Evolutionary conservation across 305 asterid genomes (phyloP), one percentile per base, ranked within the genome.

Genomic region (Solanum chacoense): DNA sequence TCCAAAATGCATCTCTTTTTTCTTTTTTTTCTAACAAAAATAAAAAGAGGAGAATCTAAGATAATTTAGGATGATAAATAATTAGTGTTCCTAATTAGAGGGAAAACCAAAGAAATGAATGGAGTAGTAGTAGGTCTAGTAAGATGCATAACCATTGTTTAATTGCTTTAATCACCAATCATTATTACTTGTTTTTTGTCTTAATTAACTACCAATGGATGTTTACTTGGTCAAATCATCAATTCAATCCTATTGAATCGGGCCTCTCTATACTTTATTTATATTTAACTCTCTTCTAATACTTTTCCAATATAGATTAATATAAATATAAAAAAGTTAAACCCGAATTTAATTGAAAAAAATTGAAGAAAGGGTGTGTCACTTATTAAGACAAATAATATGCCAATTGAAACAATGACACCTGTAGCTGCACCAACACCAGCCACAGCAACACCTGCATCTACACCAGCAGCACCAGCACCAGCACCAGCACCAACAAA

Each of bases 381-480:
- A 50, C 67, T 67, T 26, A 26, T 69, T 63, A 59, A 31, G 69
- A 71, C 37, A 38, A 71, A 22, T 24, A 67, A 69, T 24, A 37
- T 35, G 96, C 91, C 96, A 79, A 93, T 92, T 94, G 94, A 94
- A 92, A 77, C 90, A 38, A 91, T 88, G 89, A 92, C 92, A 91
- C 84, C 89, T 29, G 90, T 45, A 83, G 77, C 77, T 29, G 89
- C 84, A 59, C 20, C 85, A 10, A 89, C 89, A 80, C 89, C 31
- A 89, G 37, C 78, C 11, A 63, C 91, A 34, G 91, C 81, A 88
- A 92, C 93, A 91, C 71, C 89, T 31, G 88, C 55, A 80, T 69
- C 88, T n/a, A 81, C 87, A 50, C 34, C 85, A 13, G 90, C 28
- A 31, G 12, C 77, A 55, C 45, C 87, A 42, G 87, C 86, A 45